A percentile compares a stretch with the other conserved stretches of the same genome.
These are phyloP conservation scores for Fomitopsis betulina DNA, from an alignment of 1,284 basidiomycete species.

Conservation along the genomic window DNA sequence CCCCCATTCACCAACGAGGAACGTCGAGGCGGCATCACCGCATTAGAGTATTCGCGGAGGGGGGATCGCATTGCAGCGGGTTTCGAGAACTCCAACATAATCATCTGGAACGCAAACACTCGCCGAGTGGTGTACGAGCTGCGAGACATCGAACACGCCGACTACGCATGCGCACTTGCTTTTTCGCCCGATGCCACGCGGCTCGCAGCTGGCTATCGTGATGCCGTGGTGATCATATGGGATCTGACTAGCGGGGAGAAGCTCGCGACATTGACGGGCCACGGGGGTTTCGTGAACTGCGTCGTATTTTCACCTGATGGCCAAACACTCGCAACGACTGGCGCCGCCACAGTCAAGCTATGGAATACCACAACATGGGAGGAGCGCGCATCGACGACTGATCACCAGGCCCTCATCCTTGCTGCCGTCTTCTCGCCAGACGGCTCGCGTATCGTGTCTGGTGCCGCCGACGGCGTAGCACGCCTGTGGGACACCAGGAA, in stretches of 20 bases:
- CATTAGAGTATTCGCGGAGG: constrained; percentile 18
- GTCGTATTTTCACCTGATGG: constrained; percentile 20
- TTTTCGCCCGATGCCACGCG: constrained; percentile 16
- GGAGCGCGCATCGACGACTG: neutral
- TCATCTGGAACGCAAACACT: constrained; percentile 19
- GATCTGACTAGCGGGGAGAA: neutral
- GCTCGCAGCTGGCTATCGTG: constrained; percentile 15
- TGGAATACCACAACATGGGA: constrained; percentile 10
- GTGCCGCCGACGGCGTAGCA: constrained; percentile 15
- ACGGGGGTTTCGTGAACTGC: constrained; percentile 13
- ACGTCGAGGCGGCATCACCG: constrained; percentile 7
- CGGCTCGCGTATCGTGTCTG: constrained; percentile 15
- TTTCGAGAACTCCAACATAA: constrained; percentile 15
- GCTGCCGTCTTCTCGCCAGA: constrained; percentile 15
- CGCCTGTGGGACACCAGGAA: constrained; percentile 17
- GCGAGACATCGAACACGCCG: constrained; percentile 5
- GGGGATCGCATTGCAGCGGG: constrained; percentile 19
- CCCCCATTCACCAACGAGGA: neutral
- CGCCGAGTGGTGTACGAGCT: constrained; percentile 4
- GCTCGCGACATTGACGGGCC: constrained; percentile 1
- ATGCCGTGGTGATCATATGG: constrained; percentile 9
- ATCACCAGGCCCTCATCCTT: constrained; percentile 4
- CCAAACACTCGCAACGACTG: constrained; percentile 14
- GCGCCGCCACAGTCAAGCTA: constrained; percentile 13
- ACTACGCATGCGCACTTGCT: constrained; percentile 12